Conservation (phyloP, 2,329 filamentous ascomycete genomes). For the Stagonosporopsis chrysanthemi region DNA sequence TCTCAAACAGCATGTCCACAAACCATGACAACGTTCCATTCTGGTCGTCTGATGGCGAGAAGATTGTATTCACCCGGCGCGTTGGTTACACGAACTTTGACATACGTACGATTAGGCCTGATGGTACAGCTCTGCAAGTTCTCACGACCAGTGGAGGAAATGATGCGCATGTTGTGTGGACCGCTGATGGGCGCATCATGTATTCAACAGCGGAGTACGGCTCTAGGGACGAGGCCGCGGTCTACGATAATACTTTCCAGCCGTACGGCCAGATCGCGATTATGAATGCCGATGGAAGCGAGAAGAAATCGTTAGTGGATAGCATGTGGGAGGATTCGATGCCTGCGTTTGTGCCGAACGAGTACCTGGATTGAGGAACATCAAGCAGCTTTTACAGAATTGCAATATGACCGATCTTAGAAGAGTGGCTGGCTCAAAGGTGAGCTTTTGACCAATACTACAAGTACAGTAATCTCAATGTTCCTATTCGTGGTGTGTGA, state of each 20-base stretch:
- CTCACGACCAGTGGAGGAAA: slow-evolving; percentile 50
- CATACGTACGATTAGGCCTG: slow-evolving; percentile 52
- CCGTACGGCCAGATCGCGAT: slow-evolving; percentile 56
- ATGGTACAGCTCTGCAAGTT: slow-evolving; percentile 49
- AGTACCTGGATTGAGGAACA: slow-evolving; percentile 3
- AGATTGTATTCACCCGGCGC: slow-evolving; percentile 52
- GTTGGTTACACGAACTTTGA: slow-evolving; percentile 49
- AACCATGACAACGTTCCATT: slow-evolving; percentile 49
- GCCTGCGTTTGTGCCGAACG: slow-evolving; percentile 27
- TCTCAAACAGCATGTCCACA: slow-evolving; percentile 44
- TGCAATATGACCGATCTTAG: neutral
- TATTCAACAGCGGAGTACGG: slow-evolving; percentile 36
- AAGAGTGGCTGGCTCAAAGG: neutral
- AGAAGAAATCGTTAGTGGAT: slow-evolving; percentile 23
- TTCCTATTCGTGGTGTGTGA: neutral
- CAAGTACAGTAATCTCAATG: too few species aligned
- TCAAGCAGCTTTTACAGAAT: neutral
- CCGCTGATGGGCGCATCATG: slow-evolving; percentile 52
- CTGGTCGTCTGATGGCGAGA: slow-evolving; percentile 51
- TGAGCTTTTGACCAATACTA: neutral
- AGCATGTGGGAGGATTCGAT: slow-evolving; percentile 31
- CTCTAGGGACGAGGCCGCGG: slow-evolving; percentile 47
- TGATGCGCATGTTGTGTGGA: slow-evolving; percentile 57
- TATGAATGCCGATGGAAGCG: slow-evolving; percentile 53
- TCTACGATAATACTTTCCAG: slow-evolving; percentile 56